These are phyloP conservation scores for Besnoitia besnoiti DNA, from an alignment of 169 alveolate genomes.

Conservation along the genomic window DNA sequence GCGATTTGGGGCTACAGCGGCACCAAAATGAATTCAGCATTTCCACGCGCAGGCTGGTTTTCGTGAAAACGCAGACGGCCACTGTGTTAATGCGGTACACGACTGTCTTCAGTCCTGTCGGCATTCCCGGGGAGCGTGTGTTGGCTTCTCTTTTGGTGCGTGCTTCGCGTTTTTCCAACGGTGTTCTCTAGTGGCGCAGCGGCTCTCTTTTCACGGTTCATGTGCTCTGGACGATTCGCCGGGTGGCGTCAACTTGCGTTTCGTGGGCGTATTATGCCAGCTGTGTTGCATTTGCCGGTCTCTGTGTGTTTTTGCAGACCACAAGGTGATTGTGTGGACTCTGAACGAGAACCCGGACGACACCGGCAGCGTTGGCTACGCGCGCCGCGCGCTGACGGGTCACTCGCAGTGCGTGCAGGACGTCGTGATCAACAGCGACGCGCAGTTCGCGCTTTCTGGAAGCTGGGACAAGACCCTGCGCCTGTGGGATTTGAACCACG, in stretches of 20 bases:
- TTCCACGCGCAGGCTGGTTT: not conserved
- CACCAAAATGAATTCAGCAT: not conserved
- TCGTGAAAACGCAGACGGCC: not conserved
- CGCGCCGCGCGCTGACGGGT: slow-evolving; percentile 82
- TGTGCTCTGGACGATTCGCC: not conserved
- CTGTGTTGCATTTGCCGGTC: not conserved
- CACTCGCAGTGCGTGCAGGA: slow-evolving; percentile 94
- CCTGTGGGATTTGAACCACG: slow-evolving; percentile 92
- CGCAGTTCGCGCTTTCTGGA: slow-evolving; percentile 94
- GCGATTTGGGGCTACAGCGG: slow-evolving; percentile 1
- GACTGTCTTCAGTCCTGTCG: not conserved
- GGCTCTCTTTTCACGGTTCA: not conserved
- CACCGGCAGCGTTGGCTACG: slow-evolving; percentile 69
- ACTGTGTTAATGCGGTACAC: not conserved
- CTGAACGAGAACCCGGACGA: slow-evolving; percentile 64
- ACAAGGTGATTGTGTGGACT: slow-evolving; percentile 72
- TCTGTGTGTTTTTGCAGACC: slow-evolving; percentile 66
- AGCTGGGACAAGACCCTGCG: slow-evolving; percentile 93
- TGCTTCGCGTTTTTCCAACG: not conserved
- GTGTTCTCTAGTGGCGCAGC: not conserved
- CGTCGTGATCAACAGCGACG: slow-evolving; percentile 93
- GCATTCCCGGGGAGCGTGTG: not conserved
- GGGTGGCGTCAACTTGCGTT: not conserved
- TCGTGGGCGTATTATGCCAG: not conserved
- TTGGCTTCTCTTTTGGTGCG: not conserved